These are phyloP conservation scores for Saccharomyces kudriavzevii DNA, from an alignment of 805 yeast genomes.

Conservation along the genomic window DNA sequence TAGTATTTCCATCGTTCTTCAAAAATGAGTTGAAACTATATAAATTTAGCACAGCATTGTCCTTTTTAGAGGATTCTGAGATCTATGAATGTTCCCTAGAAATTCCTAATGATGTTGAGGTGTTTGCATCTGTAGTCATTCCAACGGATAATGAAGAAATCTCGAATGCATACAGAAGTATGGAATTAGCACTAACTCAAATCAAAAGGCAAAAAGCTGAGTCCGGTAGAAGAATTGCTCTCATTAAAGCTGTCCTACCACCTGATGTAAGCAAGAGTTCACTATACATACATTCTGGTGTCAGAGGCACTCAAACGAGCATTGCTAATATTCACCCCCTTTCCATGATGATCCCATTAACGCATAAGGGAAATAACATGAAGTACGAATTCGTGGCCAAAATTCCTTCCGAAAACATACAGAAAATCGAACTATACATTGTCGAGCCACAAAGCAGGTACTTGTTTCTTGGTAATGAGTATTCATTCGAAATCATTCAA, in stretches of 20 bases:
- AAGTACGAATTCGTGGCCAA: slow-evolving; percentile 62
- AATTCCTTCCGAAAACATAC: slow-evolving; percentile 62
- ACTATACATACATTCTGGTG: slow-evolving; percentile 65
- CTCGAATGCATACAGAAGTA: slow-evolving; percentile 11
- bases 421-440: slow-evolving; percentile 69
- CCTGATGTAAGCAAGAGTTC: slow-evolving; percentile 60
- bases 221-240: slow-evolving; percentile 49
- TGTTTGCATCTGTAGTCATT: slow-evolving; percentile 48
- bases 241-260: slow-evolving; percentile 77
- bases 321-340: slow-evolving; percentile 57
- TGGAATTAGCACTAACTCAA: slow-evolving; percentile 65
- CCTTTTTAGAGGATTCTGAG: slow-evolving; percentile 67
- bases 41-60: slow-evolving; percentile 69
- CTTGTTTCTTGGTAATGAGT: slow-evolving; percentile 48
- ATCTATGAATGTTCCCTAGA: slow-evolving; percentile 68
- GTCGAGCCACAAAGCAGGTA: slow-evolving; percentile 74
- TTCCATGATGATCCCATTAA: slow-evolving; percentile 64
- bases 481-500: slow-evolving; percentile 57
- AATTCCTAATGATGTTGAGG: slow-evolving; percentile 63
- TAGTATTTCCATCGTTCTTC: slow-evolving; percentile 77
- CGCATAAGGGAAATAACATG: slow-evolving; percentile 56
- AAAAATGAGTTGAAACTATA: slow-evolving; percentile 48
- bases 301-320: slow-evolving; percentile 50
- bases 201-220: slow-evolving; percentile 52
- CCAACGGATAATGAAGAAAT: slow-evolving; percentile 36